Evolutionary conservation across 2,329 filamentous ascomycete species (phyloP).

Genomic region (Trichoderma simmonsii): DNA sequence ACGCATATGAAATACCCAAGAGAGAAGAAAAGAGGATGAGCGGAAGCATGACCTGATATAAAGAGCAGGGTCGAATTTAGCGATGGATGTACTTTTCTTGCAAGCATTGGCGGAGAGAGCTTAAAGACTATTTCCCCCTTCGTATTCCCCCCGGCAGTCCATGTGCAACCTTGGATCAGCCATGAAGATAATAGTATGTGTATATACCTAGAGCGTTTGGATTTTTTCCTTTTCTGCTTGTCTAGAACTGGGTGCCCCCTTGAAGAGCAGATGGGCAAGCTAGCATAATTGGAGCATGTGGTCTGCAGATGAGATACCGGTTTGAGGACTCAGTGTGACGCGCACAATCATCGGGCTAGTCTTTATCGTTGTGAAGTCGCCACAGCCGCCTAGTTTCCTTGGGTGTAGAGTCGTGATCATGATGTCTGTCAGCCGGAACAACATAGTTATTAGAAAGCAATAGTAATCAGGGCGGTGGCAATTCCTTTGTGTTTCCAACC

Average conservation of each 20-base stretch:
- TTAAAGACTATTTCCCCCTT: not conserved
- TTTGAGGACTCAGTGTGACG: not conserved
- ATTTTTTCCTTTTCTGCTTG: not conserved
- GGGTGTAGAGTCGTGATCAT: not conserved
- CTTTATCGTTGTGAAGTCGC: not conserved
- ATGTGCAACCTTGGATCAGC: not conserved
- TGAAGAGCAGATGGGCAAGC: not conserved
- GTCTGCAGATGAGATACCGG: not conserved
- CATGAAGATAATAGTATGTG: not conserved
- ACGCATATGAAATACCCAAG: slow-evolving; percentile 15
- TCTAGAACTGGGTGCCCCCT: not conserved
- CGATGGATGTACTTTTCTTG: slow-evolving; percentile 11
- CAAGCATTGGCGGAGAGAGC: not conserved
- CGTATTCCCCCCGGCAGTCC: not conserved
- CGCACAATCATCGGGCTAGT: not conserved
- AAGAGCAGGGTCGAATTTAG: slow-evolving; percentile 7
- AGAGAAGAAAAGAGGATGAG: slow-evolving; percentile 5
- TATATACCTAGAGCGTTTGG: not conserved
- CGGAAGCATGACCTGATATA: slow-evolving; percentile 9
- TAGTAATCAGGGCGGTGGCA: not conserved
- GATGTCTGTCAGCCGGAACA: not conserved
- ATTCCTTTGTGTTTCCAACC: not conserved
- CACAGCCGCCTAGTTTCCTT: not conserved
- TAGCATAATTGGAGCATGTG: not conserved
- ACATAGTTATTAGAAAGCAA: not conserved